phyloP scores from a whole-genome alignment of 176 grass and related monocot genomes.

The Cenchrus americanus region DNA sequence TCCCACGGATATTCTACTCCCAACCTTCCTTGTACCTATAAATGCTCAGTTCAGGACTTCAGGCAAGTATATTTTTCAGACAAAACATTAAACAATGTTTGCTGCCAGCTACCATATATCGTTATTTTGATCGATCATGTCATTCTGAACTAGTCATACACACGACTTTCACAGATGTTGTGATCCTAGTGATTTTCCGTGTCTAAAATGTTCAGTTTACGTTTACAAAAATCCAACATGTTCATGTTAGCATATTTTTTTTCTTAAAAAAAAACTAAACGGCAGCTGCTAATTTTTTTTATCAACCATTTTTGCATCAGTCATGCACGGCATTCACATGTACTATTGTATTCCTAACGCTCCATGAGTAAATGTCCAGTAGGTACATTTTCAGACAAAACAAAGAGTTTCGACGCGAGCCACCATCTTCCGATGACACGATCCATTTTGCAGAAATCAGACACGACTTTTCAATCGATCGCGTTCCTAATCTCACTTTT shows the following conservation, averaged over 20 bases:
- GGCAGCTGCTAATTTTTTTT: too few relatives aligned
- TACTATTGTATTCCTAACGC: not conserved
- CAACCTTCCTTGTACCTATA: not conserved
- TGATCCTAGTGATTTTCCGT: too few relatives aligned
- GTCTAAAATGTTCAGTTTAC: too few relatives aligned
- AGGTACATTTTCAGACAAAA: not conserved
- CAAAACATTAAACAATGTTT: too few relatives aligned
- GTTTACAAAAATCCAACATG: too few relatives aligned
- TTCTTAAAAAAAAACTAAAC: too few relatives aligned
- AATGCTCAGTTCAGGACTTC: too few relatives aligned
- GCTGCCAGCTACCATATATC: too few relatives aligned
- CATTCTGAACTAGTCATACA: not conserved
- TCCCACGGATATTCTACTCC: not conserved
- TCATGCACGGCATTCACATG: not conserved
- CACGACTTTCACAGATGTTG: not conserved
- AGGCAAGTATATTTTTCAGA: not conserved
- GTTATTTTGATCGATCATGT: not conserved
- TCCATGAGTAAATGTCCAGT: not conserved
- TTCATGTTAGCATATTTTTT: too few relatives aligned
- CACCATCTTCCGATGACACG: not conserved
- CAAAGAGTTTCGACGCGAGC: not conserved
- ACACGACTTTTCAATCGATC: not conserved
- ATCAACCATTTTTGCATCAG: not conserved
- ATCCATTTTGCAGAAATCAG: not conserved
- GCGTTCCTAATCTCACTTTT: not conserved